phyloP scores from a whole-genome alignment of 2,329 filamentous ascomycete genomes.

The Teratosphaeria epicoccoides region DNA sequence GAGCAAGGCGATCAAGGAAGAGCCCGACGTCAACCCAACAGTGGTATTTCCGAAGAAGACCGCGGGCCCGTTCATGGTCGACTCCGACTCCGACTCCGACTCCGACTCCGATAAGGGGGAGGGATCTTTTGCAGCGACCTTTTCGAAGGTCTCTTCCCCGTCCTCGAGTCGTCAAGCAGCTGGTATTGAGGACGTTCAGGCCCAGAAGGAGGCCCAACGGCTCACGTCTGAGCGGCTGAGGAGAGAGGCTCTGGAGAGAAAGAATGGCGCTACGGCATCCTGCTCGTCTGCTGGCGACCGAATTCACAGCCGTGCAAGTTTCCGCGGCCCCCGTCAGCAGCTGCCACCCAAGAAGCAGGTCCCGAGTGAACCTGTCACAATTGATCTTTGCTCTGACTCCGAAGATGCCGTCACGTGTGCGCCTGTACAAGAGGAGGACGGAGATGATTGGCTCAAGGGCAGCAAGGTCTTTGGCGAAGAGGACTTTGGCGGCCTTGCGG shows the following conservation, averaged over 20 bases:
- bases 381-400: not conserved
- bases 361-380: not conserved
- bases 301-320: not conserved
- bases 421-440: not conserved
- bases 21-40: not conserved
- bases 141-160: not conserved
- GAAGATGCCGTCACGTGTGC: not conserved
- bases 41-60: too few relatives aligned
- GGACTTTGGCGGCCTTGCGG: not conserved
- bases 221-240: constrained; percentile 1
- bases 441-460: not conserved
- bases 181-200: not conserved
- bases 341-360: not conserved
- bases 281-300: not conserved
- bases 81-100: not conserved
- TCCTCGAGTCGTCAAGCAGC: not conserved
- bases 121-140: not conserved
- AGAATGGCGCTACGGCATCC: not conserved
- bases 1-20: not conserved
- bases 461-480: not conserved
- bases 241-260: constrained; percentile 1
- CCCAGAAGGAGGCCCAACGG: not conserved
- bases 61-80: not conserved
- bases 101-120: constrained; percentile 1
- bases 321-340: not conserved